These are phyloP conservation scores for Neocatenulostroma microsporum DNA, from an alignment of 2,329 filamentous ascomycete species.

Conservation along the genomic window DNA sequence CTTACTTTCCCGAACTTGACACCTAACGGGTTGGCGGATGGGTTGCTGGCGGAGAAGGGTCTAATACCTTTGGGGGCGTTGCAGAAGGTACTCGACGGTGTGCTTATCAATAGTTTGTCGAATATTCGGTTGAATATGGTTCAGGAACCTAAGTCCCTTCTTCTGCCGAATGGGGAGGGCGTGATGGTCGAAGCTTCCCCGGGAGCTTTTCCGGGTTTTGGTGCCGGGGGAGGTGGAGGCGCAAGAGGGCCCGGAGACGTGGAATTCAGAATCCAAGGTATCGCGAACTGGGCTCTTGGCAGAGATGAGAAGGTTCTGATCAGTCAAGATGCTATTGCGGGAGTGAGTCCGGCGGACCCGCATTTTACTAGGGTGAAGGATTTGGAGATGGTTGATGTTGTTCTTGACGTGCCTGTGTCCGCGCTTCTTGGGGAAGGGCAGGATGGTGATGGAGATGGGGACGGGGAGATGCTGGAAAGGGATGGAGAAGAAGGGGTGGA, in stretches of 20 bases:
- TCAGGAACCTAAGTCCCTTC: conserved; percentile 47
- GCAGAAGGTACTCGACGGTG: conserved; percentile 51
- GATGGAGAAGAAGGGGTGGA: neutral
- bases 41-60: neutral
- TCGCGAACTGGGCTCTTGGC: conserved; percentile 73
- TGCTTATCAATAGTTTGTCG: conserved; percentile 53
- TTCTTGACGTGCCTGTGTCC: conserved; percentile 46
- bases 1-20: conserved; percentile 54
- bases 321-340: conserved; percentile 57
- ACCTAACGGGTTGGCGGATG: conserved; percentile 1
- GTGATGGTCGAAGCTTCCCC: conserved; percentile 6
- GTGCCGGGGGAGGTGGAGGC: conserved; percentile 19
- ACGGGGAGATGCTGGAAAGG: neutral
- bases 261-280: conserved; percentile 65
- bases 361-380: conserved; percentile 76
- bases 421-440: neutral
- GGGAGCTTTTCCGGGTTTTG: too few species aligned
- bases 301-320: conserved; percentile 83
- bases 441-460: neutral
- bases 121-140: conserved; percentile 59
- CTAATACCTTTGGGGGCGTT: conserved; percentile 35
- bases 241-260: conserved; percentile 31
- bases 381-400: conserved; percentile 62
- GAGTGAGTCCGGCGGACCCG: conserved; percentile 70
- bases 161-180: conserved; percentile 24